phyloP scores from a whole-genome alignment of 441 rosid species.

The Bruguiera hainesii region DNA sequence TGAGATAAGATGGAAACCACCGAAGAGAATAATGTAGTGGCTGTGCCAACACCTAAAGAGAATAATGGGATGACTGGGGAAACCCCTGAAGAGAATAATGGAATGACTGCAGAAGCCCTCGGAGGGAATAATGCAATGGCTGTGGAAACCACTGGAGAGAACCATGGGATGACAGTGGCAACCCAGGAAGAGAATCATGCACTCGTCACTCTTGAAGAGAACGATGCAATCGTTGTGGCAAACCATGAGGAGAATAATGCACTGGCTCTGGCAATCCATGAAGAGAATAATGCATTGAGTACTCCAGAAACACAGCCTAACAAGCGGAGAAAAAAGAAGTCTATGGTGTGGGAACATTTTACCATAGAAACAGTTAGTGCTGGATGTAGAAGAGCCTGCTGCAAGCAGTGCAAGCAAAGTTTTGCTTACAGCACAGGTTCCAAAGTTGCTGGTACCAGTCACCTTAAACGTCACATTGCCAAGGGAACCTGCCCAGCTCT shows the following conservation, averaged over 20 bases:
- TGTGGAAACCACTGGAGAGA: not conserved
- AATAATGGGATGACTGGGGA: conserved; percentile 8
- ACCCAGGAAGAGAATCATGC: not conserved
- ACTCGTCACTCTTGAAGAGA: conserved; percentile 18
- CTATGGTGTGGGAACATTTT: conserved; percentile 88
- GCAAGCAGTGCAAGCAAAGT: conserved; percentile 79
- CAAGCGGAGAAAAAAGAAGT: conserved; percentile 80
- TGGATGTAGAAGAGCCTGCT: conserved; percentile 65
- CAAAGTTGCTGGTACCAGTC: conserved; percentile 88
- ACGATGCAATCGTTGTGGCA: conserved; percentile 10
- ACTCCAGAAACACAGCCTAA: conserved; percentile 39
- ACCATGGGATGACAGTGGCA: not conserved
- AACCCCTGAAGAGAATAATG: conserved; percentile 20
- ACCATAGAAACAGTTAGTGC: conserved; percentile 63
- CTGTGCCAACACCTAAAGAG: conserved; percentile 16
- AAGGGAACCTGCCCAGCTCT: conserved; percentile 72
- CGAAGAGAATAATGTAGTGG: not conserved
- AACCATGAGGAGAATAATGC: not conserved
- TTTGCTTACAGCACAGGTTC: conserved; percentile 85
- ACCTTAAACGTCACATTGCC: conserved; percentile 85
- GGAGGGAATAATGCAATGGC: conserved; percentile 18
- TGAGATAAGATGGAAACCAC: conserved; percentile 19
- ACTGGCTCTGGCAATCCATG: not conserved
- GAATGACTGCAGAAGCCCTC: not conserved
- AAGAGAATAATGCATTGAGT: not conserved